A percentile compares a stretch with the other conserved stretches of the same genome.
Evolutionary conservation across 2,329 filamentous ascomycete species (phyloP).

Genomic region (Diplodia seriata): DNA sequence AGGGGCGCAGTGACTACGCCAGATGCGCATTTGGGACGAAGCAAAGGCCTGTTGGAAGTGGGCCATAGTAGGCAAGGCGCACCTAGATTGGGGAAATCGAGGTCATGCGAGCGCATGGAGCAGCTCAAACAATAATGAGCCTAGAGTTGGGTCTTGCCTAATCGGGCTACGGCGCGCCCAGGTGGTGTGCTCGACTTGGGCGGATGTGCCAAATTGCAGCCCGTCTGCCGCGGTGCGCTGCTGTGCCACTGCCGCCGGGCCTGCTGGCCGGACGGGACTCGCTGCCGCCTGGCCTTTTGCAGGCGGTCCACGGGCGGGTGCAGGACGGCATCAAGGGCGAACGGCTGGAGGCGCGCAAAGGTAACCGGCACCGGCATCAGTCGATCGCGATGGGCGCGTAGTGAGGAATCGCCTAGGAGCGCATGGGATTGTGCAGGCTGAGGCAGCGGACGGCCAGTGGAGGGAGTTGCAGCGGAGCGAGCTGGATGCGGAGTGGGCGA

Average conservation of each 20-base stretch:
- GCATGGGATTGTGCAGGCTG: background rate
- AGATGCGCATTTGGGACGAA: background rate
- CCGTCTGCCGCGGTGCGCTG: background rate
- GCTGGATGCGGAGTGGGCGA: conserved; percentile 1
- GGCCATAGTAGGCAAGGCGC: conserved; percentile 7
- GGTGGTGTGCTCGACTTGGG: conserved; percentile 9
- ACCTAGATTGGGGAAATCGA: background rate
- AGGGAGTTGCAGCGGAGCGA: background rate
- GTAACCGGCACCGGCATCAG: background rate
- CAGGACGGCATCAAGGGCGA: background rate
- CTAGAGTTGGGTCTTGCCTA: conserved; percentile 19
- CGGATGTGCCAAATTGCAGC: background rate
- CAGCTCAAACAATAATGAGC: conserved; percentile 9
- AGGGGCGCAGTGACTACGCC: conserved; percentile 5
- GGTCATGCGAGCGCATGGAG: conserved; percentile 27
- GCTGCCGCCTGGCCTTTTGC: background rate
- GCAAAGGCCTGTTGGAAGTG: background rate
- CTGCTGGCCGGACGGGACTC: conserved; percentile 3
- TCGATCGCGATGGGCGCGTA: background rate
- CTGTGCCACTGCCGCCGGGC: background rate
- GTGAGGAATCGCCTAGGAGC: background rate
- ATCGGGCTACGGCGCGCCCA: background rate
- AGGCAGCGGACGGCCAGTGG: background rate
- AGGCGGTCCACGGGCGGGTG: conserved; percentile 5
- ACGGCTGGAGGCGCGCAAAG: background rate